Base-by-base conservation (phyloP, 768 basidiomycete genomes). In the Suillus brevipes region DNA sequence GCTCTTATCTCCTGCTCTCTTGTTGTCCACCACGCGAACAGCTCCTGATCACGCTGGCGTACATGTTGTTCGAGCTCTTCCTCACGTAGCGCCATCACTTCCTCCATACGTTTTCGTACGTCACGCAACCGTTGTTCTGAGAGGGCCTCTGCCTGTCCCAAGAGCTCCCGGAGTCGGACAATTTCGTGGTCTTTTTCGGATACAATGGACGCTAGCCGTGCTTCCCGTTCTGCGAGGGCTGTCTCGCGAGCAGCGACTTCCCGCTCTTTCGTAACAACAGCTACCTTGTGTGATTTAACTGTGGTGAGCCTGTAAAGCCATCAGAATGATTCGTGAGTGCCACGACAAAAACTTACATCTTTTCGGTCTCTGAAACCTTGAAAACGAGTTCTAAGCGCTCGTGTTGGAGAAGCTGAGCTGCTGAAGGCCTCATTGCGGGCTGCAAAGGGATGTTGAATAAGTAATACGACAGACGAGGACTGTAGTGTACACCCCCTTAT, bases 341-440 rank as follows among this genome's bases (percentile, higher is more conserved):
- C n/a, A 63, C 16, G 36, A 42, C 62, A 36, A 47, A 43, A 12
- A 67, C 85, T 36, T 65, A 91, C 92, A 92, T 87, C 69, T 91
- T 93, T 69, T 92, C 89, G 0, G 91, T 86, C 70, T 94, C 92
- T 10, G 85, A 75, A 20, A 93, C 87, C 70, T 90, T 91, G 71
- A 83, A 83, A 0, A 88, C 87, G 16, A 91, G 82, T 43, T 89
- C 85, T 4, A 94, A 71, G 0, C 91, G 85, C 70, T 95, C 92
- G 66, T 92, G 89, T 70, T 91, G 90, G 18, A 94, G 84, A 10
- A 94, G 83, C 72, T 92, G 91, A 9, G 86, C 83, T 0, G 91
- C 90, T 0, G 91, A 93, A 2, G 92, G 93, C 45, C 93, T 86
- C 89, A 92, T 91, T 2, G 91, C 91, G 5, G 93, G 93, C 92